A percentile compares a stretch with the other conserved stretches of the same genome.
These are phyloP conservation scores for Skeletonema menzelii DNA, from an alignment of 108 stramenopile genomes.

Conservation along the genomic window DNA sequence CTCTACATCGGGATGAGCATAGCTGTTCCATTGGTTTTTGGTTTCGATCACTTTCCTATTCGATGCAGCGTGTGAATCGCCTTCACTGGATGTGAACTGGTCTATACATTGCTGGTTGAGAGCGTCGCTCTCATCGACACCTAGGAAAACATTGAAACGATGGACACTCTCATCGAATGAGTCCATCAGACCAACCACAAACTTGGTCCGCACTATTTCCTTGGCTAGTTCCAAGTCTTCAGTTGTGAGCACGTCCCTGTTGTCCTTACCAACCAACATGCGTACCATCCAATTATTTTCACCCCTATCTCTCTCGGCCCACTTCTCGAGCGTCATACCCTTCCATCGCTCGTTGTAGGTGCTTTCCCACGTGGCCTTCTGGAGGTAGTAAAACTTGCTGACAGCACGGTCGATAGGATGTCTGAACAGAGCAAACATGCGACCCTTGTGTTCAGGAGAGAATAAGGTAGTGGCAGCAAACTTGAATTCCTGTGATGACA, in stretches of 20 bases:
- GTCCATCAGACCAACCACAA: constrained; percentile 36
- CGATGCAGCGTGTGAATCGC: not conserved
- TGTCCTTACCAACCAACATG: constrained; percentile 29
- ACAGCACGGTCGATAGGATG: constrained; percentile 52
- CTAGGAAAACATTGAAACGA: constrained; percentile 39
- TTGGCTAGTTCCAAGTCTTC: constrained; percentile 48
- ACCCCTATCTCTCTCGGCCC: constrained; percentile 28
- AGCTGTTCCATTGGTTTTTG: constrained; percentile 33
- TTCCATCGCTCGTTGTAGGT: constrained; percentile 39
- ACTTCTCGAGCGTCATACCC: constrained; percentile 37
- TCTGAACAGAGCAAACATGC: constrained; percentile 45
- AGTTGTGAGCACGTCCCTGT: constrained; percentile 3
- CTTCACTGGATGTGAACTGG: constrained; percentile 13
- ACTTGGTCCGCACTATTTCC: constrained; percentile 43
- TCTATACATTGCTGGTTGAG: constrained; percentile 19
- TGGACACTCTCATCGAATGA: constrained; percentile 42
- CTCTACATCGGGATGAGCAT: constrained; percentile 28
- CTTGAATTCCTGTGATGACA: constrained; percentile 33
- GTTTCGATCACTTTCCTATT: constrained; percentile 9
- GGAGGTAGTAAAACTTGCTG: constrained; percentile 50
- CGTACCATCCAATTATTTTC: constrained; percentile 53
- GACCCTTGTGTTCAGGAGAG: constrained; percentile 29
- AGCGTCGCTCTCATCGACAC: constrained; percentile 28
- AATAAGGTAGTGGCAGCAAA: constrained; percentile 33
- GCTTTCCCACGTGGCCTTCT: constrained; percentile 44